Conservation (phyloP, 345 rosid genomes). For the Pistacia atlantica region DNA sequence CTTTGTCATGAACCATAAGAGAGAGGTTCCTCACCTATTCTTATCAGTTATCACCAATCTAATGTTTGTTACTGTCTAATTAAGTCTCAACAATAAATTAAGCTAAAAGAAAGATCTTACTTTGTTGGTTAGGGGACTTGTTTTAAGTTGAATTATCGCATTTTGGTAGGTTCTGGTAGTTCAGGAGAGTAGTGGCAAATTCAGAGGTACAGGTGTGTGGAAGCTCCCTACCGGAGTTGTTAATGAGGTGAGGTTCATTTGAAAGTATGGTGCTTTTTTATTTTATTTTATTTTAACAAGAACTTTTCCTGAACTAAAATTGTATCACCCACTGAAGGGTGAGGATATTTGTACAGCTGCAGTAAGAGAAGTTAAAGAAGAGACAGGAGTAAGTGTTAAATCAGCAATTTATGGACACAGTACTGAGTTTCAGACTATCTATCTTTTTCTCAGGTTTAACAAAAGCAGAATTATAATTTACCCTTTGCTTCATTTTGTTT, state of each 20-base stretch:
- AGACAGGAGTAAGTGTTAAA: constrained; percentile 64
- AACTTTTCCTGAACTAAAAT: constrained; percentile 8
- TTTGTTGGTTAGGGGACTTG: too few species aligned
- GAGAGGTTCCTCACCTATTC: constrained; percentile 45
- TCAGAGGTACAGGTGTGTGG: constrained; percentile 64
- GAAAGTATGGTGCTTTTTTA: neutral
- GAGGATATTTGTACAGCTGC: constrained; percentile 72
- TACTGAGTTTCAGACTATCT: neutral
- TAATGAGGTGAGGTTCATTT: constrained; percentile 52
- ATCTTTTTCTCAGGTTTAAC: neutral
- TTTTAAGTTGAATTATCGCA: neutral
- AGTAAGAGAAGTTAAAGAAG: constrained; percentile 84
- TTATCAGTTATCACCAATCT: neutral
- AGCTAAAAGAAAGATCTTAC: too few species aligned
- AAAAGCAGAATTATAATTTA: neutral
- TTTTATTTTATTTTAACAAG: neutral
- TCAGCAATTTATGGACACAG: neutral
- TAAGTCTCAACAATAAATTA: too few species aligned
- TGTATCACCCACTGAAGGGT: constrained; percentile 44
- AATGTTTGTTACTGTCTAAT: neutral
- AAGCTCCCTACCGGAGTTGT: constrained; percentile 84
- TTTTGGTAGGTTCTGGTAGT: constrained; percentile 75
- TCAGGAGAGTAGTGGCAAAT: constrained; percentile 63
- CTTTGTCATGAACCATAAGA: constrained; percentile 50
- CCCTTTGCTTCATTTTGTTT: constrained; percentile 7